Percentiles rank a stretch among this genome's conserved stretches.
phyloP scores from a whole-genome alignment of 768 basidiomycete genomes.

The Piloderma croceum region DNA sequence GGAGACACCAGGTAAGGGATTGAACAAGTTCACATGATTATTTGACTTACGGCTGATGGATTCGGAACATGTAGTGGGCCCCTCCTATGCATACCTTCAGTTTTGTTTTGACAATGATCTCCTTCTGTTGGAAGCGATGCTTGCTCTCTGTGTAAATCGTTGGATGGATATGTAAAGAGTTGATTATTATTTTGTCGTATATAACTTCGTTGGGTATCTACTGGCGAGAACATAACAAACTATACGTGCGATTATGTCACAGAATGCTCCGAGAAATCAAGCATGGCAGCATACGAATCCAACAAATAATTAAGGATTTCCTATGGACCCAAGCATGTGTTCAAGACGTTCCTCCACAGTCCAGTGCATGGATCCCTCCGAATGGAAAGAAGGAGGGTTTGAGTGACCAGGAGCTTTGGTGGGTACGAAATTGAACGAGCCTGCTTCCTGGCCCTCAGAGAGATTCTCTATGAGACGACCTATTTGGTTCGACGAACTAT shows the following conservation, averaged over 20 bases:
- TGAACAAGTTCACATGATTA: no score
- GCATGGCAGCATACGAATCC: slow-evolving; percentile 19
- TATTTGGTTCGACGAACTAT: slow-evolving; percentile 72
- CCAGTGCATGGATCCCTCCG: slow-evolving; percentile 59
- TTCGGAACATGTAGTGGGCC: no score
- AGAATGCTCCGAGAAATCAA: no score
- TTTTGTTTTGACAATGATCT: slow-evolving; percentile 58
- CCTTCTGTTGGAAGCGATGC: slow-evolving; percentile 56
- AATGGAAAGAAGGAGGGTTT: slow-evolving; percentile 53
- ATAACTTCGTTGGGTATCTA: slow-evolving; percentile 12
- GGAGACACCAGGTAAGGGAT: slow-evolving; percentile 45
- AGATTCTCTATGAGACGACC: slow-evolving; percentile 79
- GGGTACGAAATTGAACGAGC: slow-evolving; percentile 73
- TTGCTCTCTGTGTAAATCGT: slow-evolving; percentile 66
- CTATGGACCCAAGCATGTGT: slow-evolving; percentile 51
- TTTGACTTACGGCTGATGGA: no score
- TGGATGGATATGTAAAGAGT: no score
- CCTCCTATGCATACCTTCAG: slow-evolving; percentile 55
- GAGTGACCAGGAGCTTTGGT: slow-evolving; percentile 42
- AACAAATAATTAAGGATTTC: slow-evolving; percentile 21
- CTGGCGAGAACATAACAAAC: no score
- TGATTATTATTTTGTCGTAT: slow-evolving; percentile 10
- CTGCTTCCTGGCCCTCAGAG: slow-evolving; percentile 76
- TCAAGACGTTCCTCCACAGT: slow-evolving; percentile 75
- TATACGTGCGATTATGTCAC: no score